Evolutionary conservation across 306 rosid species (phyloP).

Genomic region (Cucumis cinereus): DNA sequence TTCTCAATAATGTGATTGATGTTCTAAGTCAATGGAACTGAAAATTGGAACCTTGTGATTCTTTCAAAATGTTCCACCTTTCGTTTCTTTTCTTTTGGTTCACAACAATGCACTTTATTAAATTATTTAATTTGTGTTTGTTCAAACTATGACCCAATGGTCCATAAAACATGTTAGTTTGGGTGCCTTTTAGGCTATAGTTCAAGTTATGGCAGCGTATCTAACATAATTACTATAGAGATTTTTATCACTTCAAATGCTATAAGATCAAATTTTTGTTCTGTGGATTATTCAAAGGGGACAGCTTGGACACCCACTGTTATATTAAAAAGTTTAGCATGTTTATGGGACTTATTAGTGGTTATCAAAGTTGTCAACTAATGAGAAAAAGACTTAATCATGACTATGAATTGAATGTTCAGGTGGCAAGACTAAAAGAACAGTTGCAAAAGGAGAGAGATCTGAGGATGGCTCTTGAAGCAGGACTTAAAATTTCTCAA

Average conservation of each 20-base stretch:
- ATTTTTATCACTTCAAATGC: background rate
- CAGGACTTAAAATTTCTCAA: slow-evolving; percentile 31
- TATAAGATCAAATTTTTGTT: background rate
- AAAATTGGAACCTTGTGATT: background rate
- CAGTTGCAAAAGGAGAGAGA: slow-evolving; percentile 59
- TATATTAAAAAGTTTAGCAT: background rate
- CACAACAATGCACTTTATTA: background rate
- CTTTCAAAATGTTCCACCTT: background rate
- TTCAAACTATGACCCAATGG: background rate
- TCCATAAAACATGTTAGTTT: background rate
- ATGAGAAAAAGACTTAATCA: background rate
- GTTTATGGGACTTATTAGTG: background rate
- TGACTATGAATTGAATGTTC: slow-evolving; percentile 1
- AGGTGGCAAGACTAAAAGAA: slow-evolving; percentile 69
- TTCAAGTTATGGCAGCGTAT: background rate
- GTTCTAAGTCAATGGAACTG: background rate
- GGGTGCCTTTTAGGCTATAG: background rate
- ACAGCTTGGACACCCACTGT: background rate
- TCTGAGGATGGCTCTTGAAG: slow-evolving; percentile 46
- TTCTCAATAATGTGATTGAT: slow-evolving; percentile 1
- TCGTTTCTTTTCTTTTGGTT: background rate
- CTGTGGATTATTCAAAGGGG: background rate
- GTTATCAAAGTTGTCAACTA: background rate
- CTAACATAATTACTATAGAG: background rate
- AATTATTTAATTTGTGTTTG: background rate